Base-by-base conservation (phyloP, 1,284 basidiomycete species). In the Ganoderma boninense region DNA sequence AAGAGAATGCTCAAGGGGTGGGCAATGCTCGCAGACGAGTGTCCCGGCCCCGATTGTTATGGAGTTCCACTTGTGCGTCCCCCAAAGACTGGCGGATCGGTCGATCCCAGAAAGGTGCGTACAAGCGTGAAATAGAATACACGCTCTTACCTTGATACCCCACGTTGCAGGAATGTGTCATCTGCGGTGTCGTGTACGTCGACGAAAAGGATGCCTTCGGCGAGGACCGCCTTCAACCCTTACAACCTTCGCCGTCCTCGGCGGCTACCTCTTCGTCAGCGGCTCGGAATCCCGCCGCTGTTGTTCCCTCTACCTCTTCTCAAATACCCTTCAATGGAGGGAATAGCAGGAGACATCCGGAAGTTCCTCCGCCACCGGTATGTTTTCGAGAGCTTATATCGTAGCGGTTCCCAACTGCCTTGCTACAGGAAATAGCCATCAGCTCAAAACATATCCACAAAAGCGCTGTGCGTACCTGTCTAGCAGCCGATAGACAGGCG, bases 21-120 rank as follows among this genome's bases (percentile, higher is more conserved):
- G 93, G 89, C 94, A 0, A 93, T 96, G 92, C 84, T 96, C 26
- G 92, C 87, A 54, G 93, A 95, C 63, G 93, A 95, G 81, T 96
- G 95, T 77, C 88, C 89, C 0, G 90, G 88, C 74, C 75, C 77
- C 35, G 81, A 82, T 46, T 95, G 93, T 75, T 91, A 89, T 78
- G 92, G 92, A 18, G 83, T 94, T 14, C 93, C 93, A 40, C 86
- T 95, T 40, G 91, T 93, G 66, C 84, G 92, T 64, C 91, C 90
- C 57, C 92, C 92, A n/a, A 92, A 87, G 78, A 75, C 83, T 49
- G 88, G 87, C 10, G 84, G 84, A 23, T 87, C 86, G 66, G 88
- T 87, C 73, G 87, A 92, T 81, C 87, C 88, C 32, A 84, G 86
- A 71, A 94, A 91, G 85, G 93, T 90, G 62, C 67, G 82, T 77